These are phyloP conservation scores for Amanita phalloides DNA, from an alignment of 768 basidiomycete genomes.

Conservation along the genomic window DNA sequence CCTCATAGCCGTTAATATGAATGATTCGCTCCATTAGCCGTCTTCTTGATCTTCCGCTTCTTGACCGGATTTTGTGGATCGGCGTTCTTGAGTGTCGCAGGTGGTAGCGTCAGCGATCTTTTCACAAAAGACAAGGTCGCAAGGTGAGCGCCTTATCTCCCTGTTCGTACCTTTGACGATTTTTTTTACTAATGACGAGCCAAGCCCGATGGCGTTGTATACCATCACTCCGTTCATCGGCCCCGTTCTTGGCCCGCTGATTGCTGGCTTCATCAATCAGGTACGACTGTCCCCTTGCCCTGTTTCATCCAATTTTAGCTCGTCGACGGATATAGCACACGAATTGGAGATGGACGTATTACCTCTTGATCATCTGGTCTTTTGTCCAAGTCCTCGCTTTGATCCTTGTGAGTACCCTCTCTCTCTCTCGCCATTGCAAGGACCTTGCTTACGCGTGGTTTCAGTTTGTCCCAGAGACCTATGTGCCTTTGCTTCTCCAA, in stretches of 20 bases:
- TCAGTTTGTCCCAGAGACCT: conserved; percentile 68
- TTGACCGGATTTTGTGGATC: conserved; percentile 46
- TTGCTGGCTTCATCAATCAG: conserved; percentile 37
- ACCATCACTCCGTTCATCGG: conserved; percentile 30
- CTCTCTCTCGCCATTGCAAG: no score
- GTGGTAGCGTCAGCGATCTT: conserved; percentile 45
- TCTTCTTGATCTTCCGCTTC: conserved; percentile 21
- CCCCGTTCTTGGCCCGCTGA: conserved; percentile 43
- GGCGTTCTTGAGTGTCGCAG: conserved; percentile 45
- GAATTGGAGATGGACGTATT: conserved; percentile 73
- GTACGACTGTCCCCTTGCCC: neutral
- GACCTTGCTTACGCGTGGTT: neutral
- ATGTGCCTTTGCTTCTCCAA: conserved; percentile 47
- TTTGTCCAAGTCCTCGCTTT: conserved; percentile 41
- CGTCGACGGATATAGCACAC: conserved; percentile 26
- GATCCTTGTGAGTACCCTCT: conserved; percentile 29
- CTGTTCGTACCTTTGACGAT: conserved; percentile 3
- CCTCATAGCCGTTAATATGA: neutral
- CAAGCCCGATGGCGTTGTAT: neutral
- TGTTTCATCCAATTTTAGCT: neutral
- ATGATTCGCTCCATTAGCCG: neutral
- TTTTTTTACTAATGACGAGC: neutral
- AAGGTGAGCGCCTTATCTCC: conserved; percentile 26
- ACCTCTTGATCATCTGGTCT: conserved; percentile 60
- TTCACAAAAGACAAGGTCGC: conserved; percentile 48